phyloP scores from a whole-genome alignment of 2,329 filamentous ascomycete genomes.

The Fusarium pininemorale region DNA sequence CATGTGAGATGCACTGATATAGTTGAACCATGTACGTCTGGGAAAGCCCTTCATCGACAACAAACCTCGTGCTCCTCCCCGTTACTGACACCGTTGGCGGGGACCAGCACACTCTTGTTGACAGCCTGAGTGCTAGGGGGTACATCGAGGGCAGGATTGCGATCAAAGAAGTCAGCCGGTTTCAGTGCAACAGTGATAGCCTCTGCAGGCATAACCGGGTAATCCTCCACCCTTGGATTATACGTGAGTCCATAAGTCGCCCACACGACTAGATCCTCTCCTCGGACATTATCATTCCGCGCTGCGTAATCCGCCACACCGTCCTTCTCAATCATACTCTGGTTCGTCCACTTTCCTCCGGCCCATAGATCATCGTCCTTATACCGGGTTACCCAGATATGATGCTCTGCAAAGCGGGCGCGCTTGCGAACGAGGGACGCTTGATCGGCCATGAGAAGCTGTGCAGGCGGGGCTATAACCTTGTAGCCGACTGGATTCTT shows the following conservation, averaged over 20 bases:
- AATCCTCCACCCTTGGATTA: slow-evolving; percentile 72
- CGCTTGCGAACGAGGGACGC: slow-evolving; percentile 51
- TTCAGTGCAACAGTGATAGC: slow-evolving; percentile 56
- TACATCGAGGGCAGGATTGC: slow-evolving; percentile 58
- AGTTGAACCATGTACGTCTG: rapidly evolving
- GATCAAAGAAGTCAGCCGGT: slow-evolving; percentile 59
- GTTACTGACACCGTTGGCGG: not conserved
- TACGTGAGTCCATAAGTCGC: slow-evolving; percentile 70
- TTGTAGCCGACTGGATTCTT: slow-evolving; percentile 61
- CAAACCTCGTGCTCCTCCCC: not conserved
- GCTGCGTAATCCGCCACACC: slow-evolving; percentile 52
- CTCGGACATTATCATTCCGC: slow-evolving; percentile 56
- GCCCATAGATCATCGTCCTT: slow-evolving; percentile 56
- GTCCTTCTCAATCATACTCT: slow-evolving; percentile 49
- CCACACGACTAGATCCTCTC: slow-evolving; percentile 67
- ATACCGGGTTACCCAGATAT: slow-evolving; percentile 57
- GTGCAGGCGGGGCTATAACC: slow-evolving; percentile 55
- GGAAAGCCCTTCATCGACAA: not conserved
- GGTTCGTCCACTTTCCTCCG: slow-evolving; percentile 52
- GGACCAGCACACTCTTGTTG: not conserved
- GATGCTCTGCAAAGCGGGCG: slow-evolving; percentile 54
- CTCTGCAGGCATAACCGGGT: slow-evolving; percentile 71
- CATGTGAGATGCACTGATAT: no score
- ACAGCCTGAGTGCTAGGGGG: slow-evolving; percentile 33
- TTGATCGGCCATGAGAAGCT: slow-evolving; percentile 56